Conservation (phyloP, 2,329 filamentous ascomycete species). For the Fusarium sp. region DNA sequence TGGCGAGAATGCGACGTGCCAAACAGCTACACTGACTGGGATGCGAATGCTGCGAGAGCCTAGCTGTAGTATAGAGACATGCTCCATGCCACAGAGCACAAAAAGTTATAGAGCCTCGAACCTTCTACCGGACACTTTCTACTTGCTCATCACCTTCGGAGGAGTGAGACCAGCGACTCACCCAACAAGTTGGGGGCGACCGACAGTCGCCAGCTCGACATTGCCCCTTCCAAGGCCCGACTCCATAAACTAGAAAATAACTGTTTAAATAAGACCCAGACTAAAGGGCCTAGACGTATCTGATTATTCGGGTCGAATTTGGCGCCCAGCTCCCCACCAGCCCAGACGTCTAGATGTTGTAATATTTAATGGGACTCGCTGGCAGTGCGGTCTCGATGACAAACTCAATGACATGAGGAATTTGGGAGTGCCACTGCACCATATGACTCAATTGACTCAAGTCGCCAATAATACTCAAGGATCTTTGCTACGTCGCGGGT, state of each 20-base stretch:
- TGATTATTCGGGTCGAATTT: background rate
- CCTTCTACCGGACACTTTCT: no score
- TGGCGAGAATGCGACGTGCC: background rate
- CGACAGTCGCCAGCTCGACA: background rate
- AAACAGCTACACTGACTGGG: background rate
- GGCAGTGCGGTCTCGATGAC: background rate
- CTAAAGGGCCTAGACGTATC: background rate
- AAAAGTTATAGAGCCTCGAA: no score
- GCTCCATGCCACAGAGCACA: background rate
- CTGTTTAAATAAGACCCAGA: background rate
- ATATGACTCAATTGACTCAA: background rate
- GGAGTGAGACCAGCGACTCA: background rate
- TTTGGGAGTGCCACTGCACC: background rate
- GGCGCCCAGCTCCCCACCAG: background rate
- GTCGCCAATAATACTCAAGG: background rate
- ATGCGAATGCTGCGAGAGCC: background rate
- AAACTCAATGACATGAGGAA: background rate
- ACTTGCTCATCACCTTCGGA: no score
- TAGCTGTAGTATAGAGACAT: background rate
- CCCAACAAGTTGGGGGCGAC: background rate
- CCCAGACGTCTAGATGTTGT: background rate
- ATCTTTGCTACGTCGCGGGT: background rate
- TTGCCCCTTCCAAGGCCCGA: background rate
- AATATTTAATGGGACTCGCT: background rate
- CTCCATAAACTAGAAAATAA: background rate